These are phyloP conservation scores for Lasiodiplodia hormozganensis DNA, from an alignment of 2,329 filamentous ascomycete genomes.

Conservation along the genomic window DNA sequence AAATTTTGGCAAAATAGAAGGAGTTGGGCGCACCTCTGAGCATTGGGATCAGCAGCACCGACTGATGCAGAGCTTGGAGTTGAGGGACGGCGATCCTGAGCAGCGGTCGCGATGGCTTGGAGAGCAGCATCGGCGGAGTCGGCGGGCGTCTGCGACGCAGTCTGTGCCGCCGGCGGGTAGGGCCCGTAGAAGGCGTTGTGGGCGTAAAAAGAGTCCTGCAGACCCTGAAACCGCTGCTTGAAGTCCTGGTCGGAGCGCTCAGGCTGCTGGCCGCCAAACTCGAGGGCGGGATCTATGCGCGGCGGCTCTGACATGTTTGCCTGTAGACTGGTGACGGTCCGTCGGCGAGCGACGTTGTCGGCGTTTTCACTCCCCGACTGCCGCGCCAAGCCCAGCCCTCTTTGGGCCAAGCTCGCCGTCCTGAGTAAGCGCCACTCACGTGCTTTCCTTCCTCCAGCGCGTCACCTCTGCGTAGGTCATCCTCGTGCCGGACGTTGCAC, in stretches of 20 bases:
- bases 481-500: background rate
- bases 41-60: constrained; percentile 20
- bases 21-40: background rate
- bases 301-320: constrained; percentile 8
- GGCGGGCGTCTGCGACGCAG: constrained; percentile 14
- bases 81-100: constrained; percentile 23
- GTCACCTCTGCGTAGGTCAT: background rate
- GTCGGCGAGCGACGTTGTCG: constrained; percentile 10
- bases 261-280: constrained; percentile 21
- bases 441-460: constrained; percentile 6
- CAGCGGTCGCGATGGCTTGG: constrained; percentile 26
- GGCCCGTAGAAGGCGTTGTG: constrained; percentile 15
- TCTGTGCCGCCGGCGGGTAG: constrained; percentile 8
- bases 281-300: constrained; percentile 21
- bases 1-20: background rate
- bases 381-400: background rate
- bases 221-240: constrained; percentile 22
- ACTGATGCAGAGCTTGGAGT: constrained; percentile 26
- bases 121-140: constrained; percentile 23
- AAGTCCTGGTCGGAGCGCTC: constrained; percentile 22
- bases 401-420: background rate
- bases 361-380: constrained; percentile 5
- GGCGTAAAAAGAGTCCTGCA: constrained; percentile 25
- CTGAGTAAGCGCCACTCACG: constrained; percentile 8
- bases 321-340: constrained; percentile 6